These are phyloP conservation scores for Fusarium mangiferae DNA, from an alignment of 2,329 filamentous ascomycete species.

Conservation along the genomic window DNA sequence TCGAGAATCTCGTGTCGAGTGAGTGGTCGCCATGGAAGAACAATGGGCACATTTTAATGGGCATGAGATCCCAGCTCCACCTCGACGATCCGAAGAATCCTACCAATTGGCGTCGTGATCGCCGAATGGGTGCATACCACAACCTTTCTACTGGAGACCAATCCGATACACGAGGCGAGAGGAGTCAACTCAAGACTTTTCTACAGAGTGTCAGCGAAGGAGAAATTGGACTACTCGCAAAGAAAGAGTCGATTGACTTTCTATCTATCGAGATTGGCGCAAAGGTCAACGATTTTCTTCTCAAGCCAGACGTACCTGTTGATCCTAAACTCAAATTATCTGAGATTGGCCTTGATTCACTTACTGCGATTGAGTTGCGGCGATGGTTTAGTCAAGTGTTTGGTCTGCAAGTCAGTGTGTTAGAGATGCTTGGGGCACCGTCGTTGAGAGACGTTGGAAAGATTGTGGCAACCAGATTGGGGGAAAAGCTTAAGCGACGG, in stretches of 20 bases:
- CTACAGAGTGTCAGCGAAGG: neutral
- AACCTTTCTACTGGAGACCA: neutral
- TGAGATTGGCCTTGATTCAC: constrained; percentile 21
- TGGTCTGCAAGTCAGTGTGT: constrained; percentile 14
- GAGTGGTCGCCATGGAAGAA: neutral
- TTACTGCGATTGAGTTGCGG: constrained; percentile 20
- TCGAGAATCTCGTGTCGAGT: neutral
- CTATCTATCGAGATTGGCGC: constrained; percentile 7
- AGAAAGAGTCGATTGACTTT: neutral
- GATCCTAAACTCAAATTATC: neutral
- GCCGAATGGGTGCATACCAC: constrained; percentile 21
- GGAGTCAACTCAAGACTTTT: neutral
- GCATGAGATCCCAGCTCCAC: neutral
- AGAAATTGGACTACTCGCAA: neutral
- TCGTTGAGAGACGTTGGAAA: constrained; percentile 1
- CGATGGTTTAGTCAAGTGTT: constrained; percentile 18
- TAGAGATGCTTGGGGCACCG: constrained; percentile 24
- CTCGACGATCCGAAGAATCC: constrained; percentile 11
- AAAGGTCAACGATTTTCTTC: constrained; percentile 20
- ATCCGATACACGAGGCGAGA: neutral
- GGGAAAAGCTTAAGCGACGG: neutral
- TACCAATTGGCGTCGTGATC: constrained; percentile 16
- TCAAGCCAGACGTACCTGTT: constrained; percentile 1
- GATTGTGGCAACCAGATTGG: neutral
- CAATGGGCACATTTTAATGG: constrained; percentile 3